These are phyloP conservation scores for Bipolaris bicolor DNA, from an alignment of 2,329 filamentous ascomycete species.

Conservation along the genomic window DNA sequence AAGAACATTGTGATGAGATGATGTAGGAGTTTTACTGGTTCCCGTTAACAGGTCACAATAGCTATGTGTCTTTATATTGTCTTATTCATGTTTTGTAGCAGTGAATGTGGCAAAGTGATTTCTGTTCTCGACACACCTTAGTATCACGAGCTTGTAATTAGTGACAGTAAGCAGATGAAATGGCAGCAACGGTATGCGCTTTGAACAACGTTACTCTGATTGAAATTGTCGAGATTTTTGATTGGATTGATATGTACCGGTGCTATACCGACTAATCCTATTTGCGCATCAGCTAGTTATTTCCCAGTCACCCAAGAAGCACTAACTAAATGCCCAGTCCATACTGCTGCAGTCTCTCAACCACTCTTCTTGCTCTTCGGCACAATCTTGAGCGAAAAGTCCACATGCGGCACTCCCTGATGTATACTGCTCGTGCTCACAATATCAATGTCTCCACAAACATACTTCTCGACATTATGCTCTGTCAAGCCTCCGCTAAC, in stretches of 20 bases:
- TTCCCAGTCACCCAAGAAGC: not conserved
- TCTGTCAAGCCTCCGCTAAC: slow-evolving; percentile 88
- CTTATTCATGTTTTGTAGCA: not conserved
- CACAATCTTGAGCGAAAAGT: slow-evolving; percentile 92
- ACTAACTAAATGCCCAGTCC: not conserved
- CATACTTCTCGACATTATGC: slow-evolving; percentile 81
- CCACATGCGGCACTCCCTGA: slow-evolving; percentile 90
- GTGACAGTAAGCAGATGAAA: no score
- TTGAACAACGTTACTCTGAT: no score
- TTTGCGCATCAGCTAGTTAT: not conserved
- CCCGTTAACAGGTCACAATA: slow-evolving; percentile 14
- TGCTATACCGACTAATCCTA: not conserved
- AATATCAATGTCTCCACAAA: slow-evolving; percentile 86
- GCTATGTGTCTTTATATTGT: not conserved
- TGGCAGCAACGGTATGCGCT: not conserved
- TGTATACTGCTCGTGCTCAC: slow-evolving; percentile 97
- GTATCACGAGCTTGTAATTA: not conserved
- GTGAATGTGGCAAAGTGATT: not conserved
- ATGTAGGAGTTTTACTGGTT: not conserved
- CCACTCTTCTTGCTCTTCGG: slow-evolving; percentile 48
- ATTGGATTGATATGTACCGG: not conserved
- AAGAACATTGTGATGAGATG: not conserved
- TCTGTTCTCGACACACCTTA: not conserved
- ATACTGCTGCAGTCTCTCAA: slow-evolving; percentile 21
- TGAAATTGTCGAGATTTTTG: not conserved